A percentile compares a stretch with the other conserved stretches of the same genome.
Conservation (phyloP, 352 stramenopile species). For the Phytophthora megakarya region DNA sequence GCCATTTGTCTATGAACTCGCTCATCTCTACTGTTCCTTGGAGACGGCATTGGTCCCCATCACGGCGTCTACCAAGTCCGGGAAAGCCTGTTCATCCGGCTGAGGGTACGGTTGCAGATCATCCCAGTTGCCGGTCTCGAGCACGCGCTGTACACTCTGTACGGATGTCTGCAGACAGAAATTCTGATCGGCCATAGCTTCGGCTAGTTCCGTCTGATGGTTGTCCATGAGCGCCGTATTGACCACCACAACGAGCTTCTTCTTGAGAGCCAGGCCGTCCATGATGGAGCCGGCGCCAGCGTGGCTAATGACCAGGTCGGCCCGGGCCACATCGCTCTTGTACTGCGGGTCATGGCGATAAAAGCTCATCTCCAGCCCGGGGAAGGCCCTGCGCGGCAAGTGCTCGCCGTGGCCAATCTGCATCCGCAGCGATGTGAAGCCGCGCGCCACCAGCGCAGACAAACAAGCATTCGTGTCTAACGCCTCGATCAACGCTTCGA, state of each 20-base stretch:
- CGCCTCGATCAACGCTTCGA: conserved; percentile 87
- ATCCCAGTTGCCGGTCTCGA: conserved; percentile 48
- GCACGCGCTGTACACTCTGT: conserved; percentile 36
- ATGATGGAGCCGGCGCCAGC: conserved; percentile 94
- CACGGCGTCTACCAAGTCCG: conserved; percentile 62
- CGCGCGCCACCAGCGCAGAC: conserved; percentile 47
- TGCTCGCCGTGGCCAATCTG: conserved; percentile 86
- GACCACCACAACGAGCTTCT: conserved; percentile 93
- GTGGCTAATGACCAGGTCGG: conserved; percentile 95
- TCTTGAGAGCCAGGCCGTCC: conserved; percentile 83
- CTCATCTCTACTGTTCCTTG: conserved; percentile 28
- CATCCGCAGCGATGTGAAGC: conserved; percentile 67
- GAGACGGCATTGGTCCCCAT: conserved; percentile 32
- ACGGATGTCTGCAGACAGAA: conserved; percentile 68
- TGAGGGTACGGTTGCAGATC: conserved; percentile 58
- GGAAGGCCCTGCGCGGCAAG: conserved; percentile 39
- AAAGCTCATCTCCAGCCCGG: conserved; percentile 47
- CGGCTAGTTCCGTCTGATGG: conserved; percentile 95
- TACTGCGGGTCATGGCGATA: conserved; percentile 94
- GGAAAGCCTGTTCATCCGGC: conserved; percentile 68
- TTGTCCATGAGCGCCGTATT: conserved; percentile 97
- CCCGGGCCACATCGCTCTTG: conserved; percentile 86
- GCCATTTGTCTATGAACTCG: conserved; percentile 1
- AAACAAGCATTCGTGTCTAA: conserved; percentile 71
- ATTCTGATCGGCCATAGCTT: conserved; percentile 83